These are phyloP conservation scores for Hypoxylon perforatum DNA, from an alignment of 495 filamentous ascomycete species.

Conservation along the genomic window DNA sequence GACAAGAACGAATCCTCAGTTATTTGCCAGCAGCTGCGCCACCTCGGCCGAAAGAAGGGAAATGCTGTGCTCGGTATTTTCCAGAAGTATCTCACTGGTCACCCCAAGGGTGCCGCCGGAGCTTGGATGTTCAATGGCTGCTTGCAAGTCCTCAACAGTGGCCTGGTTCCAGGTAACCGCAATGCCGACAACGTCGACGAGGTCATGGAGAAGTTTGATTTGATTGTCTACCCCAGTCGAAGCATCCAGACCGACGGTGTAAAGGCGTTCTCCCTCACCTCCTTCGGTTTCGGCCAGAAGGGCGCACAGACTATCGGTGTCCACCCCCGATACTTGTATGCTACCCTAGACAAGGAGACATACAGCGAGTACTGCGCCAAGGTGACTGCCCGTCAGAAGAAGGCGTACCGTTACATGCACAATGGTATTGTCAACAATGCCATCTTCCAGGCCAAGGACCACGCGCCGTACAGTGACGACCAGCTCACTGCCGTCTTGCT, in stretches of 20 bases:
- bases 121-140: conserved; percentile 99
- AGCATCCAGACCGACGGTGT: conserved; percentile 97
- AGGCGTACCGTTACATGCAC: conserved; percentile 97
- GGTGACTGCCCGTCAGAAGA: conserved; percentile 93
- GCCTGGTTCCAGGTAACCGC: conserved; percentile 94
- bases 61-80: conserved; percentile 97
- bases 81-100: conserved; percentile 99
- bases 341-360: conserved; percentile 87
- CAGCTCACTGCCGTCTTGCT: conserved; percentile 88
- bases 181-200: conserved; percentile 98
- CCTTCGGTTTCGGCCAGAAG: conserved; percentile 99
- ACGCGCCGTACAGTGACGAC: conserved; percentile 89
- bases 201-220: conserved; percentile 95
- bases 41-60: conserved; percentile 94
- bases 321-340: conserved; percentile 94
- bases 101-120: conserved; percentile 98
- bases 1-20: conserved; percentile 99
- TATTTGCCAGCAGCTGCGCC: conserved; percentile 94
- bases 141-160: conserved; percentile 91
- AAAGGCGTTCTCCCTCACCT: conserved; percentile 98
- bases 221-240: conserved; percentile 95
- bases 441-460: conserved; percentile 93
- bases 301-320: conserved; percentile 97
- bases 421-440: conserved; percentile 96
- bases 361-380: conserved; percentile 86